Percentiles rank a stretch among this genome's conserved stretches.
Evolutionary conservation across 2,329 filamentous ascomycete species (phyloP).

Genomic region (Aspergillus nomiae): DNA sequence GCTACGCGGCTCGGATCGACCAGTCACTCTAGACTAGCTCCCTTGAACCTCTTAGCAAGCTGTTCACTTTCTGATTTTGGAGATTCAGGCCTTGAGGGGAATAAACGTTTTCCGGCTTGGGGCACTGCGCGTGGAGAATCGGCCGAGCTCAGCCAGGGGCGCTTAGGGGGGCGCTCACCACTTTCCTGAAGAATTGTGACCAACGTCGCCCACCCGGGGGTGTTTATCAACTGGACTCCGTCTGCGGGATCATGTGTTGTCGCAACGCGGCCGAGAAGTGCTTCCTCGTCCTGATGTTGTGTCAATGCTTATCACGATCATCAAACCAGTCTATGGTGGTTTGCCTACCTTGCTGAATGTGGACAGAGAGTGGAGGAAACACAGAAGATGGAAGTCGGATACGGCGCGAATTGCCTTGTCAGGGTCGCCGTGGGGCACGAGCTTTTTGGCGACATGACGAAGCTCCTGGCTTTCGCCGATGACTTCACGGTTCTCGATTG

Average conservation of each 20-base stretch:
- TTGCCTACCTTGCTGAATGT: constrained; percentile 78
- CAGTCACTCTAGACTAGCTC: constrained; percentile 56
- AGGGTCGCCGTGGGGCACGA: constrained; percentile 66
- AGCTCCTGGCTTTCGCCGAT: constrained; percentile 86
- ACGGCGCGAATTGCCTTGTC: constrained; percentile 67
- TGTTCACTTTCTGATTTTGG: constrained; percentile 56
- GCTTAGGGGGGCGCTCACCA: constrained; percentile 93
- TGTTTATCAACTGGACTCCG: constrained; percentile 79
- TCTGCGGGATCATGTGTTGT: constrained; percentile 78
- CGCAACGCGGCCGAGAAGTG: constrained; percentile 81
- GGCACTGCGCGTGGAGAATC: constrained; percentile 37
- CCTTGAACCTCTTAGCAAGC: constrained; percentile 67
- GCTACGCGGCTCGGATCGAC: constrained; percentile 11
- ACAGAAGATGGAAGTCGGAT: constrained; percentile 94
- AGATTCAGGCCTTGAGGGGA: constrained; percentile 40
- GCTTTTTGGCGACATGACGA: constrained; percentile 65
- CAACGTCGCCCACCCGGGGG: constrained; percentile 90
- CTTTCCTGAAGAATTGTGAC: constrained; percentile 92
- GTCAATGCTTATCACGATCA: not conserved
- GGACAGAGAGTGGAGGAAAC: constrained; percentile 77
- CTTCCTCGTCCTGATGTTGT: constrained; percentile 75
- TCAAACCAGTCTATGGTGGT: not conserved
- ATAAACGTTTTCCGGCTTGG: constrained; percentile 36
- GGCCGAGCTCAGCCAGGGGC: constrained; percentile 47
- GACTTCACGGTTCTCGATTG: constrained; percentile 86